phyloP scores from a whole-genome alignment of 257 asterid genomes.

The Solanum phureja region DNA sequence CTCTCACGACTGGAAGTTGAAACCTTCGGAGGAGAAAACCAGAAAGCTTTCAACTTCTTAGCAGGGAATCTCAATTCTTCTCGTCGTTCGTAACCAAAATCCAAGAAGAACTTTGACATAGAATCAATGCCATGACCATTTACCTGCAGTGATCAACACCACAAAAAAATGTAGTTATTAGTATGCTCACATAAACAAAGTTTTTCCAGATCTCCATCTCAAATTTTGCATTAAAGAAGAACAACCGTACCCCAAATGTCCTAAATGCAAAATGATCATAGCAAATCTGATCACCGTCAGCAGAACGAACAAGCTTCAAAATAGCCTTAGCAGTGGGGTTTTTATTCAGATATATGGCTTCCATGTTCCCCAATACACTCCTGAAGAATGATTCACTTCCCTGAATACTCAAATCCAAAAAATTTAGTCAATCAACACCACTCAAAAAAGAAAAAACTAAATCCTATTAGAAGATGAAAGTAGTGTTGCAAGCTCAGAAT shows the following conservation, averaged over 20 bases:
- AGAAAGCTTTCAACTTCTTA: slow-evolving; percentile 83
- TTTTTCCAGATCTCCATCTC: neutral
- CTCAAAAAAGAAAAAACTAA: neutral
- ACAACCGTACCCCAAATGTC: slow-evolving; percentile 59
- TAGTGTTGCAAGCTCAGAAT: neutral
- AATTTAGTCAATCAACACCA: neutral
- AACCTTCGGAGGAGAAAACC: slow-evolving; percentile 73
- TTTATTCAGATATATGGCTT: slow-evolving; percentile 55
- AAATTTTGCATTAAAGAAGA: neutral
- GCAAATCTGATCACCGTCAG: slow-evolving; percentile 50
- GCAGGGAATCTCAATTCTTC: slow-evolving; percentile 92
- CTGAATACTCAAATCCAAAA: slow-evolving; percentile 19
- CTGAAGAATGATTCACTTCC: slow-evolving; percentile 83
- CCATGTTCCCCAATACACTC: slow-evolving; percentile 61
- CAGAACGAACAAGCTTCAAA: slow-evolving; percentile 66
- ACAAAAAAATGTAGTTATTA: neutral
- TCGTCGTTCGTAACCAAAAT: slow-evolving; percentile 70
- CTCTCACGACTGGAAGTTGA: slow-evolving; percentile 22
- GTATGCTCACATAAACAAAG: neutral
- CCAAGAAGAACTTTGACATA: slow-evolving; percentile 63
- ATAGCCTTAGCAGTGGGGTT: slow-evolving; percentile 83
- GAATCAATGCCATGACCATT: slow-evolving; percentile 85
- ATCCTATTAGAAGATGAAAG: neutral
- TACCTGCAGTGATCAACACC: slow-evolving; percentile 25
- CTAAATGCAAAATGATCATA: slow-evolving; percentile 90